Percentiles rank a stretch among this genome's conserved stretches.
These are phyloP conservation scores for Moniliophthora roreri DNA, from an alignment of 1,284 basidiomycete genomes.

Conservation along the genomic window DNA sequence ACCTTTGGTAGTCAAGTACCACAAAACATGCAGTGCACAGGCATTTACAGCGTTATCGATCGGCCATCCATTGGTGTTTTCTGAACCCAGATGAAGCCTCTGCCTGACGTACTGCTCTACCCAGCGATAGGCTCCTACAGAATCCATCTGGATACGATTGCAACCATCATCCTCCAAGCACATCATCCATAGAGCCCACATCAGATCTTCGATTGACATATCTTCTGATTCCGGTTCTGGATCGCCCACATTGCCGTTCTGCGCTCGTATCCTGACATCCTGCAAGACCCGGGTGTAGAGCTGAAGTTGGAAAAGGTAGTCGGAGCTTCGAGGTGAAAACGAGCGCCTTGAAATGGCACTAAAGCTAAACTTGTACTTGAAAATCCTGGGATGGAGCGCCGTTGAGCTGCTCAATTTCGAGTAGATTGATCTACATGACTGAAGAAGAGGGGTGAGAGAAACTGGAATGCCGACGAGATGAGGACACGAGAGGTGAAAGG, in stretches of 20 bases:
- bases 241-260: conserved; percentile 30
- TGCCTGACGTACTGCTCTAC: conserved; percentile 44
- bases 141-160: conserved; percentile 62
- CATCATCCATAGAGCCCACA: conserved; percentile 64
- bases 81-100: conserved; percentile 39
- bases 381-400: conserved; percentile 60
- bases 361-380: conserved; percentile 60
- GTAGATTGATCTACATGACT: conserved; percentile 45
- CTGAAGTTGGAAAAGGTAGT: conserved; percentile 47
- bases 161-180: conserved; percentile 76
- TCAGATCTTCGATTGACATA: conserved; percentile 35
- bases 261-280: conserved; percentile 13
- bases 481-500: conserved; percentile 42
- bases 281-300: conserved; percentile 40
- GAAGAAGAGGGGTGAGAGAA: conserved; percentile 48
- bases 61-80: conserved; percentile 54
- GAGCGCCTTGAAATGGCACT: conserved; percentile 51
- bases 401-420: conserved; percentile 31
- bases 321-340: conserved; percentile 36
- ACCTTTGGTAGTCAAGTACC: conserved; percentile 57
- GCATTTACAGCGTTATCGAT: conserved; percentile 46
- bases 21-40: conserved; percentile 63
- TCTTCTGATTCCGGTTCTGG: conserved; percentile 14
- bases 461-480: conserved; percentile 40
- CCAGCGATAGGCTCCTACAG: conserved; percentile 46